These are phyloP conservation scores for Pseudophaeomoniella oleicola DNA, from an alignment of 2,329 filamentous ascomycete genomes.

Conservation along the genomic window DNA sequence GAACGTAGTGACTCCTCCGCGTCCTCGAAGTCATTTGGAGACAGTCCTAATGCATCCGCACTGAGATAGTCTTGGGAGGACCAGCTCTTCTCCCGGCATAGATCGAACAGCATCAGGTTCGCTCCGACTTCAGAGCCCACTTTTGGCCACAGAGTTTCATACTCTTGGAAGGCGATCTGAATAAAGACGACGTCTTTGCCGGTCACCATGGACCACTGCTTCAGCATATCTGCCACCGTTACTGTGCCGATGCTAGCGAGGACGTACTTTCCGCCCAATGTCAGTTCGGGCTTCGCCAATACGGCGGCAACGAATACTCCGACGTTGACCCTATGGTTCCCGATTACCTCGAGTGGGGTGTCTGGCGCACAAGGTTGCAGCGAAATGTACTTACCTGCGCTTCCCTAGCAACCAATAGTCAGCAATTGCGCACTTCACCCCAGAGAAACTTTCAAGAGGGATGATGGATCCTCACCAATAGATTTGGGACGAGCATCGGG, in stretches of 20 bases:
- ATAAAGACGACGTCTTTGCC: constrained; percentile 14
- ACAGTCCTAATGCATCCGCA: constrained; percentile 14
- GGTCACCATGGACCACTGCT: constrained; percentile 16
- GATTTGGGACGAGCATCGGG: constrained; percentile 13
- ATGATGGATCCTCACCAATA: constrained; percentile 9
- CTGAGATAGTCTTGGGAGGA: constrained; percentile 12
- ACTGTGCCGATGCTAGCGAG: constrained; percentile 12
- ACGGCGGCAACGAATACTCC: constrained; percentile 19
- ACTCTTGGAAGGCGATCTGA: constrained; percentile 13
- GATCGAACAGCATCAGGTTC: constrained; percentile 15
- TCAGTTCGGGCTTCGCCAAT: constrained; percentile 16
- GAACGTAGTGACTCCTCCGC: neutral
- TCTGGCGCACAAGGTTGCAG: constrained; percentile 13
- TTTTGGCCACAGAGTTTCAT: constrained; percentile 15
- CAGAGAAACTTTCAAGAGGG: constrained; percentile 1
- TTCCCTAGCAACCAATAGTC: constrained; percentile 6
- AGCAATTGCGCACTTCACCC: neutral
- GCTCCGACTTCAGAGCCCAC: constrained; percentile 17
- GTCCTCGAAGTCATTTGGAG: neutral
- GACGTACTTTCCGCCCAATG: constrained; percentile 15
- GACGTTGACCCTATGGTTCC: constrained; percentile 18
- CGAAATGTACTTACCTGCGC: constrained; percentile 15
- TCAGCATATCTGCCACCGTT: constrained; percentile 15
- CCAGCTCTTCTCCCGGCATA: constrained; percentile 14
- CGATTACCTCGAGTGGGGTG: constrained; percentile 16